A percentile compares a stretch with the other conserved stretches of the same genome.
These are phyloP conservation scores for Suhomyces vadensis DNA, from an alignment of 805 yeast genomes.

Conservation along the genomic window DNA sequence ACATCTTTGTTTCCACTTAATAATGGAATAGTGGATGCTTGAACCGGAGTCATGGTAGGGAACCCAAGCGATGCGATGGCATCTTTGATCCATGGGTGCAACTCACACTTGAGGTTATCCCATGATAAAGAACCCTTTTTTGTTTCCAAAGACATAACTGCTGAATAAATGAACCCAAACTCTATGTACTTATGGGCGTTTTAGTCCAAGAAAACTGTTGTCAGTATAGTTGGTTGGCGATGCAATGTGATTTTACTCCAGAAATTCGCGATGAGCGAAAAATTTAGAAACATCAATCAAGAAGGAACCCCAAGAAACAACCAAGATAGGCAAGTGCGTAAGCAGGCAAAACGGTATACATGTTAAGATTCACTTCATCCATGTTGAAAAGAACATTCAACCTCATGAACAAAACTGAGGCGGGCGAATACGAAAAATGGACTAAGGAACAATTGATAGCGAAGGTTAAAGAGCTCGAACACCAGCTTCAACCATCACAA, in stretches of 20 bases:
- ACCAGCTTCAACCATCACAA: background rate
- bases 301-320: background rate
- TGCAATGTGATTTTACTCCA: background rate
- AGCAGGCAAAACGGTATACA: background rate
- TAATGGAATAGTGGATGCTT: slow-evolving; percentile 90
- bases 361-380: slow-evolving; percentile 1
- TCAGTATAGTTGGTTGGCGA: no score
- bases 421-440: slow-evolving; percentile 58
- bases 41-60: slow-evolving; percentile 91
- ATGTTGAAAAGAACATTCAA: slow-evolving; percentile 31
- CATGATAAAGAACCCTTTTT: slow-evolving; percentile 53
- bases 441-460: slow-evolving; percentile 62
- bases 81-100: slow-evolving; percentile 70
- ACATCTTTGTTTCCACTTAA: slow-evolving; percentile 86
- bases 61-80: slow-evolving; percentile 78
- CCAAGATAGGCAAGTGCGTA: background rate
- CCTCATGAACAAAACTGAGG: slow-evolving; percentile 20
- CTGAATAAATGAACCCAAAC: no score
- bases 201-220: no score
- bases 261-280: slow-evolving; percentile 2
- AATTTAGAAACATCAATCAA: background rate
- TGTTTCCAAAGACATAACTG: slow-evolving; percentile 22
- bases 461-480: slow-evolving; percentile 58
- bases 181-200: no score
- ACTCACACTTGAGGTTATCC: slow-evolving; percentile 52